Evolutionary conservation across 345 rosid species (phyloP), one percentile per base, ranked within the genome.

Genomic region (Eucalyptus decipiens): DNA sequence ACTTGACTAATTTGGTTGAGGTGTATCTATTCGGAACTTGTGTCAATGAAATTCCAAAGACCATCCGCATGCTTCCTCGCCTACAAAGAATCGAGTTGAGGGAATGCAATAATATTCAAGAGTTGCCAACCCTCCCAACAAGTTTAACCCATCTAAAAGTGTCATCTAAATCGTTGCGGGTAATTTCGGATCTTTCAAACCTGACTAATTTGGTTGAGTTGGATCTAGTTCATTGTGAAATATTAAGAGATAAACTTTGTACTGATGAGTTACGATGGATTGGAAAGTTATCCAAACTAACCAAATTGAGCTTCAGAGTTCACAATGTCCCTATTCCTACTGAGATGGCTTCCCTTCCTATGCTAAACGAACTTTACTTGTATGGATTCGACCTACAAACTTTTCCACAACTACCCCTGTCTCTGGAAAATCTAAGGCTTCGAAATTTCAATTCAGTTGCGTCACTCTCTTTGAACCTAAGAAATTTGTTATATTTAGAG

Each of bases 141-240:
- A 60, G 67, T 60, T 60, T 60, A 60, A 60, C 67, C 7, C 67
- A 60, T 60, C 26, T 60, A 60, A 1, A 5, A 11, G 32, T 60
- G n/a, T 60, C 67, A 60, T 60, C 67, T 60, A 5, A 5, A 12
- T 60, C 4, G 4, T 26, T 60, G 67, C 16, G 0, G 2, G 16
- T 60, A 26, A 0, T 60, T 16, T 11, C 67, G 0, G 32, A 60
- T 60, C 67, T 28, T 24, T 60, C 67, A 0, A 58, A 58, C 65
- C 0, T 58, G 7, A 58, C 65, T 26, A 58, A 58, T 58, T 58
- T 58, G 65, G 65, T 26, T 21, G n/a, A 11, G 15, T 58, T 58
- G n/a, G 4, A 1, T 58, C 67, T 60, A 60, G 4, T 1, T 26
- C 0, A 26, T 26, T 0, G 0, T 60, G 32, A 0, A 60, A 24